Evolutionary conservation across 768 basidiomycete species (phyloP), one percentile per base, ranked within the genome.

Genomic region (Trametes maxima): DNA sequence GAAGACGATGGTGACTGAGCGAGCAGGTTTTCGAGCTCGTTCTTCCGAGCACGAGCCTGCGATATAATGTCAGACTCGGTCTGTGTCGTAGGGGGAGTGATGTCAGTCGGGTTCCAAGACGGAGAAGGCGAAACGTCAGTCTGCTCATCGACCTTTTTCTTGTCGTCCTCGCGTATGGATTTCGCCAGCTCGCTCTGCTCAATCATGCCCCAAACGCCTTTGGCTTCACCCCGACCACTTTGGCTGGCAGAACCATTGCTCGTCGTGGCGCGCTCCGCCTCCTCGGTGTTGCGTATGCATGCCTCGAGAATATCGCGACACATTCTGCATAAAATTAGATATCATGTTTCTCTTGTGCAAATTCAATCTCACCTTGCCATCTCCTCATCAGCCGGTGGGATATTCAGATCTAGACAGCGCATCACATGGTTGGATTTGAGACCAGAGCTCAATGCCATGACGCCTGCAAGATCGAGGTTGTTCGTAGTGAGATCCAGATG

Each of bases 221-320:
- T 92, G 8, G 75, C 78, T 45, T 73, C 66, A 3, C 84, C 85
- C n/a, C 84, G 80, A 5, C 84, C 84, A 60, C 80, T 82, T 22
- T 63, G 65, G 12, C 71, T 69, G 13, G 67, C 69, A 5, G 63
- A 67, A 3, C 67, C 67, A 6, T 68, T 49, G 5, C 49, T 51
- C 19, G 70, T 64, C 1, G 72, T 64, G 8, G 64, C 69, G 53
- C 67, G 71, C 67, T 89, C 89, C 0, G 90, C 95, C 57, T 89
- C 87, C 71, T 98, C 95, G 0, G 96, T 98, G 66, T 99, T 98
- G 59, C 95, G 79, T 8, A 95, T 86, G 72, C 96, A 99, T 12
- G 87, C 85, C 65, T 90, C 92, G 62, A 98, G 75, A 54, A 99
- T 96, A 56, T 94, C 90, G 40, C 95, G 84, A 66, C 90, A 94